Evolutionary conservation across 257 asterid genomes (phyloP), one percentile per base, ranked within the genome.

Genomic region (Agastache rugosa): DNA sequence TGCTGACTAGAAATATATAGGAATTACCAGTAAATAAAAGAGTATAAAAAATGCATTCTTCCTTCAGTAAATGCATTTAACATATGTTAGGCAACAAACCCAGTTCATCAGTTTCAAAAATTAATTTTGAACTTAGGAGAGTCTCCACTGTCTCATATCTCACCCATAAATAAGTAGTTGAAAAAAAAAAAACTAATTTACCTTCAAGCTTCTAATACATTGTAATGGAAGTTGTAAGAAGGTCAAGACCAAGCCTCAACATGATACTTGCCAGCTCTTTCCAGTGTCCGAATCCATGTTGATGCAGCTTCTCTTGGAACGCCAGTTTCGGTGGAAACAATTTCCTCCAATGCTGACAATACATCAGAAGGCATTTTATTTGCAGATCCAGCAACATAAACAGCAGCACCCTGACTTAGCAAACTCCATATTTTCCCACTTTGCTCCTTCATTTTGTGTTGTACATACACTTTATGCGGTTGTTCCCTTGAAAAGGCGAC

Each of bases 401-500:
- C 75, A 35, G 88, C 89, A 74, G 98, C 98, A 71, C 97, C 98
- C 62, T 78, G 87, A 55, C 61, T 75, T 11, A 94, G 84, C 88
- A 94, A 71, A 70, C 79, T 85, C 98, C 97, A 90, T 72, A 89
- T 75, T 77, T 76, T 92, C 47, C 4, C 20, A 73, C 96, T 83
- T 42, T 87, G 90, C 82, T 90, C 97, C 70, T 80, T 68, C 81
- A 94, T 92, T 79, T 89, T 92, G 82, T 94, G 97, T 34, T 94
- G 98, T 78, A 90, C 99, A 6, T 92, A 92, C 45, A 92, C 92
- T 82, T 94, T 94, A 74, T 83, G 80, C 17, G 91, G 91, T 73
- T 87, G 96, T 75, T 89, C 88, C 77, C 99, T 92, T n/a, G 98
- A 94, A 83, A 94, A 94, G 23, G 99, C 93, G 8, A 80, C 93